phyloP scores from a whole-genome alignment of 176 grass and related monocot genomes.

The Raddia distichophylla region DNA sequence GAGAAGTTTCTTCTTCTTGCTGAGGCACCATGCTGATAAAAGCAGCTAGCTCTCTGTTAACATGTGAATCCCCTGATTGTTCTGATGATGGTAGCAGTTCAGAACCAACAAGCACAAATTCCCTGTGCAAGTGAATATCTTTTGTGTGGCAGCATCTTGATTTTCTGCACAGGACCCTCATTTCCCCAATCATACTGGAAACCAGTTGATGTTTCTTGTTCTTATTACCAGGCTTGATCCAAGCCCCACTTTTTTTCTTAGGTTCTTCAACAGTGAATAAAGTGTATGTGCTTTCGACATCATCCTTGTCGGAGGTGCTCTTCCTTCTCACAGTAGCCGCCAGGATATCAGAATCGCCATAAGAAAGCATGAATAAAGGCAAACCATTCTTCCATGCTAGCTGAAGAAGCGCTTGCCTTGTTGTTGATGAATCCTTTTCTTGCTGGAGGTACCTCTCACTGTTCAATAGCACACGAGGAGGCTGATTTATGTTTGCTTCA shows the following conservation, averaged over 20 bases:
- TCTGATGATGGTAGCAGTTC: slow-evolving; percentile 51
- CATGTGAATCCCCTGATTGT: slow-evolving; percentile 42
- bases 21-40: slow-evolving; percentile 60
- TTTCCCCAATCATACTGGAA: slow-evolving; percentile 64
- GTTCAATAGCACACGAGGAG: slow-evolving; percentile 38
- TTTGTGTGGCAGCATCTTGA: slow-evolving; percentile 49
- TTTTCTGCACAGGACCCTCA: slow-evolving; percentile 56
- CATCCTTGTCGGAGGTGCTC: slow-evolving; percentile 44
- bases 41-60: slow-evolving; percentile 69
- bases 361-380: slow-evolving; percentile 92
- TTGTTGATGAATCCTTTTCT: slow-evolving; percentile 50
- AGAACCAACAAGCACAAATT: slow-evolving; percentile 85
- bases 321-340: slow-evolving; percentile 71
- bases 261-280: slow-evolving; percentile 73
- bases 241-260: slow-evolving; percentile 62
- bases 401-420: slow-evolving; percentile 80
- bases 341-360: slow-evolving; percentile 74
- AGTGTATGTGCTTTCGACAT: slow-evolving; percentile 66
- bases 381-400: slow-evolving; percentile 83
- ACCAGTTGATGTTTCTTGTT: slow-evolving; percentile 74
- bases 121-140: slow-evolving; percentile 51
- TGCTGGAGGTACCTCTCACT: slow-evolving; percentile 49
- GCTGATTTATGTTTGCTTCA: slow-evolving; percentile 36
- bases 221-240: slow-evolving; percentile 69
- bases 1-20: slow-evolving; percentile 43